Conservation (phyloP, 352 stramenopile genomes). For the Phytophthora cactorum region DNA sequence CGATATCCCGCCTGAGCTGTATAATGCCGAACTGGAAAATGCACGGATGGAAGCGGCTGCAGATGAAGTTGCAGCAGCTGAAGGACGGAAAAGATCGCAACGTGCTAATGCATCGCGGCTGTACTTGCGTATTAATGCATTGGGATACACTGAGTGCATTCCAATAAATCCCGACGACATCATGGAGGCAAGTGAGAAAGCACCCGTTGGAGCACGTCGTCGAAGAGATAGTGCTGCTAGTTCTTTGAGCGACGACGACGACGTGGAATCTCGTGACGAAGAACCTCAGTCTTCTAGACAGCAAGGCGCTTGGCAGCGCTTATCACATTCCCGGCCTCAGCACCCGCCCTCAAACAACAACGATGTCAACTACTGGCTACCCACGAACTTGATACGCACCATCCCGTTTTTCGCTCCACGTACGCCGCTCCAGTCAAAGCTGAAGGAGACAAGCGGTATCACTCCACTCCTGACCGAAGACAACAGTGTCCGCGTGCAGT, state of each 20-base stretch:
- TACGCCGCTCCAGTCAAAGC: constrained; percentile 73
- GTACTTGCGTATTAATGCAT: constrained; percentile 74
- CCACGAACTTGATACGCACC: constrained; percentile 77
- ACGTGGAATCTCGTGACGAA: constrained; percentile 24
- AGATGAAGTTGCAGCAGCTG: constrained; percentile 30
- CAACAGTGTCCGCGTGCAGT: constrained; percentile 76
- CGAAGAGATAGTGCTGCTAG: constrained; percentile 42
- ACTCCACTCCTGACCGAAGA: constrained; percentile 69
- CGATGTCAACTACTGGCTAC: constrained; percentile 73
- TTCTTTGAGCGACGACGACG: constrained; percentile 42
- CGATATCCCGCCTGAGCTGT: constrained; percentile 79
- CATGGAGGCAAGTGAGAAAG: constrained; percentile 49
- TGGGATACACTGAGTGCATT: constrained; percentile 83
- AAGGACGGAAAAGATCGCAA: constrained; percentile 34
- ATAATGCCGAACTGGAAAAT: constrained; percentile 62
- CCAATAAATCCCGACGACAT: constrained; percentile 67
- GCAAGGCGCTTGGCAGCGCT: constrained; percentile 5
- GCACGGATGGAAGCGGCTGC: constrained; percentile 33
- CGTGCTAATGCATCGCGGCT: constrained; percentile 44
- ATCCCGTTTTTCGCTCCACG: constrained; percentile 80
- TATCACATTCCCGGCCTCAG: constrained; percentile 12
- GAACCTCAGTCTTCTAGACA: constrained; percentile 21
- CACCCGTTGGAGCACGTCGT: constrained; percentile 45
- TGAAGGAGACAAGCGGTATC: constrained; percentile 81
- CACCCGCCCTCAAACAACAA: constrained; percentile 11